These are phyloP conservation scores for Coprinellus micaceus DNA, from an alignment of 768 basidiomycete genomes.

Conservation along the genomic window DNA sequence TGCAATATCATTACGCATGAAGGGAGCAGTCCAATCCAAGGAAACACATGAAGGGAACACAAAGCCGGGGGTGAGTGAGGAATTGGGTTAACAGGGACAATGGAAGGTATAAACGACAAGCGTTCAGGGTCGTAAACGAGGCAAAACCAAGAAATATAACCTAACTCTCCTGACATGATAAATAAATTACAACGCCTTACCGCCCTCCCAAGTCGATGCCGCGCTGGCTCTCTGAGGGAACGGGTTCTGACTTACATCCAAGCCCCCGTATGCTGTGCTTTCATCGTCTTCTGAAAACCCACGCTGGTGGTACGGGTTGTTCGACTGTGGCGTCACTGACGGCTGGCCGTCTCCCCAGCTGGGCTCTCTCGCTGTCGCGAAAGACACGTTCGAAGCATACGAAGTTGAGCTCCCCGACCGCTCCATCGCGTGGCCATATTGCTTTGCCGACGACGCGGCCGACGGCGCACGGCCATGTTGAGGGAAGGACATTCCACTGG, in stretches of 20 bases:
- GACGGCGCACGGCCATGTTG: conserved; percentile 7
- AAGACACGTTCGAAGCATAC: conserved; percentile 28
- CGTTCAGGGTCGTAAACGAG: conserved; percentile 11
- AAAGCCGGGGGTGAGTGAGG: too few species aligned
- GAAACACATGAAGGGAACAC: too few species aligned
- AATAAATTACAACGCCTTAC: conserved; percentile 37
- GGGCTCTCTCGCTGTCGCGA: conserved; percentile 43
- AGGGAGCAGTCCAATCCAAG: too few species aligned
- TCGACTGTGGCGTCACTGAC: not conserved
- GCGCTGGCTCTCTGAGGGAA: conserved; percentile 12
- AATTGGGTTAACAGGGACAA: too few species aligned
- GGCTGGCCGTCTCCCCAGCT: conserved; percentile 30
- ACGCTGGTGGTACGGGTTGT: conserved; percentile 10
- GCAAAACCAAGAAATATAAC: too few species aligned
- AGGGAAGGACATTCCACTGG: not conserved
- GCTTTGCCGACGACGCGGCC: not conserved
- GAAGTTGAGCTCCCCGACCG: conserved; percentile 36
- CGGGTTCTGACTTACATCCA: conserved; percentile 7
- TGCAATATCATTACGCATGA: too few species aligned
- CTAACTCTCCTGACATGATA: conserved; percentile 14
- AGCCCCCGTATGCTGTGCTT: not conserved
- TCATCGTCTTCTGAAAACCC: conserved; percentile 8
- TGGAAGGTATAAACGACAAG: too few species aligned
- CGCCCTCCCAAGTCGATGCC: conserved; percentile 36
- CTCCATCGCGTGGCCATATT: conserved; percentile 18